phyloP scores from a whole-genome alignment of 257 asterid genomes.

The Rubia yunnanensis region DNA sequence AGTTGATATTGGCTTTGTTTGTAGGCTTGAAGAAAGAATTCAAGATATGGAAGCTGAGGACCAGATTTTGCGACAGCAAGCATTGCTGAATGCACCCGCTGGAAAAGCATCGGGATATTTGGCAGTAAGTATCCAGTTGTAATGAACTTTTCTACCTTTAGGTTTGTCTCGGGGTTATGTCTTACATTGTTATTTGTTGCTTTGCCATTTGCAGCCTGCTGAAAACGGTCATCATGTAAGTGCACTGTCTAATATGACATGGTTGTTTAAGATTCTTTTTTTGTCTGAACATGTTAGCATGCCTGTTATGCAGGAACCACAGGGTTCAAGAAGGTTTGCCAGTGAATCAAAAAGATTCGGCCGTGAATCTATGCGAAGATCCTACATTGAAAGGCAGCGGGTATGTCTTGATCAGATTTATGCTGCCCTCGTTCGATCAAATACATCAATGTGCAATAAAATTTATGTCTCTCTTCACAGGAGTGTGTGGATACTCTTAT shows the following conservation, averaged over 20 bases:
- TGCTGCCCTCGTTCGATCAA: not conserved
- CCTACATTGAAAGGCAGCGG: slow-evolving; percentile 60
- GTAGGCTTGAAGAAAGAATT: slow-evolving; percentile 68
- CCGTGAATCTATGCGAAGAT: slow-evolving; percentile 49
- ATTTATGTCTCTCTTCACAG: slow-evolving; percentile 28
- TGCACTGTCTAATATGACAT: slow-evolving; percentile 5
- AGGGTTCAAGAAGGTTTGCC: slow-evolving; percentile 39
- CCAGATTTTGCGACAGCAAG: slow-evolving; percentile 49
- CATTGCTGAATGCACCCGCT: slow-evolving; percentile 36
- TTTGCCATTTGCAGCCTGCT: slow-evolving; percentile 36
- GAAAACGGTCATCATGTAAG: slow-evolving; percentile 75
- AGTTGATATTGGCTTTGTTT: slow-evolving; percentile 10
- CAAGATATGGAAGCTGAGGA: slow-evolving; percentile 60
- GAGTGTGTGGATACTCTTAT: slow-evolving; percentile 57
- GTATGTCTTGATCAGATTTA: slow-evolving; percentile 29
- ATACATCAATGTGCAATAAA: not conserved
- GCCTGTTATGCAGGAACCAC: slow-evolving; percentile 44
- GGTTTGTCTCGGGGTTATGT: slow-evolving; percentile 1
- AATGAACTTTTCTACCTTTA: not conserved
- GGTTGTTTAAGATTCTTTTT: not conserved
- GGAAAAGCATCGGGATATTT: slow-evolving; percentile 50
- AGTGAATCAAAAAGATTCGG: slow-evolving; percentile 35
- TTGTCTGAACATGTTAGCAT: slow-evolving; percentile 4
- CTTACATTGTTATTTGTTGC: slow-evolving; percentile 16
- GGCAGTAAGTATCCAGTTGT: slow-evolving; percentile 31